Percentiles rank a stretch among this genome's conserved stretches.
These are phyloP conservation scores for Fusarium brachygibbosum DNA, from an alignment of 2,329 filamentous ascomycete species.

Conservation along the genomic window DNA sequence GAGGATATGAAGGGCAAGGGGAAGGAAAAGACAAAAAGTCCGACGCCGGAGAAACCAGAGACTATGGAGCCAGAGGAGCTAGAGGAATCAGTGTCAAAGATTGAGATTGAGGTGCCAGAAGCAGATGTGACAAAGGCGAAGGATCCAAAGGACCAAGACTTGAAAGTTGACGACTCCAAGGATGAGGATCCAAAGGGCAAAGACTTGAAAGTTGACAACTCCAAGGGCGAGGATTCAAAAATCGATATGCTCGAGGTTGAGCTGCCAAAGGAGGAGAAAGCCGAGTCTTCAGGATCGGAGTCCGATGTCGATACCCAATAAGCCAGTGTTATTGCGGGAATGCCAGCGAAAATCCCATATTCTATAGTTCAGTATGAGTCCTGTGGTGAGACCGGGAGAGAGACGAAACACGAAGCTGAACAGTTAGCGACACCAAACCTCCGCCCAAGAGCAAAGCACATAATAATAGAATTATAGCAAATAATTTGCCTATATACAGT, in stretches of 20 bases:
- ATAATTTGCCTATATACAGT: not conserved
- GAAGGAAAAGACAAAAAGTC: not conserved
- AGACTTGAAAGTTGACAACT: not conserved
- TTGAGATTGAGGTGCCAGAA: not conserved
- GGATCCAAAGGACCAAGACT: not conserved
- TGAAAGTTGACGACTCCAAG: not conserved
- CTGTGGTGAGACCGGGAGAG: too few relatives aligned
- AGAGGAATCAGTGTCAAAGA: not conserved
- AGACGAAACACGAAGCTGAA: not conserved
- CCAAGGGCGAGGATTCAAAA: not conserved
- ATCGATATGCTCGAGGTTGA: not conserved
- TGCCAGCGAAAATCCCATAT: not conserved
- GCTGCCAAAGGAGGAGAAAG: not conserved
- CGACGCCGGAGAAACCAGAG: not conserved
- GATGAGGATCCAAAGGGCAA: not conserved
- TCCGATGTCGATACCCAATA: constrained; percentile 20
- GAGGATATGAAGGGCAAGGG: not conserved
- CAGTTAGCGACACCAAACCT: not conserved
- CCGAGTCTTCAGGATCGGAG: constrained; percentile 8
- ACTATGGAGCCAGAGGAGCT: not conserved
- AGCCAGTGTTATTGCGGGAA: too few relatives aligned
- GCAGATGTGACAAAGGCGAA: not conserved
- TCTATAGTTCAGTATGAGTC: not conserved
- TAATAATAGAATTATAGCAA: constrained; percentile 15
- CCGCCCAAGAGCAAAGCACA: not conserved